Conservation (phyloP, 2,329 filamentous ascomycete species). For the Calycina herbarum region DNA sequence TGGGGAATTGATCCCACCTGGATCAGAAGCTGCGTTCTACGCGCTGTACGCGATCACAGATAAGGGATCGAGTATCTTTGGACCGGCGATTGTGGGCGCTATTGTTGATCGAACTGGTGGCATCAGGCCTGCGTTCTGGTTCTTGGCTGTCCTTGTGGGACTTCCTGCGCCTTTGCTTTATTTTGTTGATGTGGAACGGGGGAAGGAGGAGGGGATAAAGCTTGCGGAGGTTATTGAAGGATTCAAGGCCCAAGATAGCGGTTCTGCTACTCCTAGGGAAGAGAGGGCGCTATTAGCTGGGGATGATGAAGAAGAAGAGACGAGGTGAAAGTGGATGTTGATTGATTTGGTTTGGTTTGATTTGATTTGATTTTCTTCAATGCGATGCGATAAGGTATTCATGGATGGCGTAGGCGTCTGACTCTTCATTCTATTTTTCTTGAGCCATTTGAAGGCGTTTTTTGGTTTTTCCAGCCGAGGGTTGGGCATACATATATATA, state of each 20-base stretch:
- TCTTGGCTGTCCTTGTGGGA: slow-evolving; percentile 81
- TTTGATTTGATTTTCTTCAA: not conserved
- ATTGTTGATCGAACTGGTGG: slow-evolving; percentile 85
- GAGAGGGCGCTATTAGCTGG: slow-evolving; percentile 18
- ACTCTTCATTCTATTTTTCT: not conserved
- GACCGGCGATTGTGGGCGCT: slow-evolving; percentile 86
- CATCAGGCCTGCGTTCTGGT: slow-evolving; percentile 87
- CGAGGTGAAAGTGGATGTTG: not conserved
- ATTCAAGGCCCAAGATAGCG: slow-evolving; percentile 40
- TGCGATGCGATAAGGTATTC: not conserved
- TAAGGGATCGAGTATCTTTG: slow-evolving; percentile 92
- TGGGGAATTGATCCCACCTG: slow-evolving; percentile 89
- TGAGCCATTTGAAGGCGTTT: not conserved
- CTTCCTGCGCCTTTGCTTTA: slow-evolving; percentile 82
- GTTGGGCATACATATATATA: no score
- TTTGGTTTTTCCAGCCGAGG: not conserved
- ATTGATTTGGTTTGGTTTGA: not conserved
- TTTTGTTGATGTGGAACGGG: slow-evolving; percentile 80
- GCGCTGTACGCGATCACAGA: slow-evolving; percentile 97
- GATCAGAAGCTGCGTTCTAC: slow-evolving; percentile 94
- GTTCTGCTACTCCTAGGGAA: slow-evolving; percentile 15
- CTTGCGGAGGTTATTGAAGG: slow-evolving; percentile 62
- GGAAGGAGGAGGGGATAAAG: slow-evolving; percentile 65
- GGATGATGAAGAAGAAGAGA: slow-evolving; percentile 9
- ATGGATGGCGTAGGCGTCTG: not conserved